Evolutionary conservation across 2,329 filamentous ascomycete genomes (phyloP).

Genomic region (Ascochyta koolunga): DNA sequence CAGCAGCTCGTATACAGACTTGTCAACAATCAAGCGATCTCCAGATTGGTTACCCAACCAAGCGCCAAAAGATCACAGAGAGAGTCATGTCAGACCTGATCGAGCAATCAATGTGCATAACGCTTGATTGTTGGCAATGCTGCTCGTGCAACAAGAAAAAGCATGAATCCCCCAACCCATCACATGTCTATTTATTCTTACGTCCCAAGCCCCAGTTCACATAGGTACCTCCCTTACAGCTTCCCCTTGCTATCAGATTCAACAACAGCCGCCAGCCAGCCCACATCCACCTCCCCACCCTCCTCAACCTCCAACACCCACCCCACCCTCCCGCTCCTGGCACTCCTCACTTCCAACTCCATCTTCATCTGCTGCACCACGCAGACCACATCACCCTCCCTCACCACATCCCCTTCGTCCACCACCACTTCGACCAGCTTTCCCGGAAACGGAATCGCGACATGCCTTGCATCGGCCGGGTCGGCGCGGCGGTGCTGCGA

Average conservation of each 20-base stretch:
- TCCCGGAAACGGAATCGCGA: conserved; percentile 63
- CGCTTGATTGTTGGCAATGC: too few species aligned
- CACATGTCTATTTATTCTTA: too few species aligned
- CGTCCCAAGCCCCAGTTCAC: too few species aligned
- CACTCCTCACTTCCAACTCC: conserved; percentile 67
- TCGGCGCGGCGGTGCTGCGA: conserved; percentile 58
- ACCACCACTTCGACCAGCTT: conserved; percentile 66
- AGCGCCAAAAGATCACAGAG: too few species aligned
- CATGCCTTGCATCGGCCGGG: conserved; percentile 56
- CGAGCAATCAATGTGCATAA: too few species aligned
- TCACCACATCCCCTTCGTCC: conserved; percentile 59
- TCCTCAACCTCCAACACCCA: conserved; percentile 63
- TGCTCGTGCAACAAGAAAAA: too few species aligned
- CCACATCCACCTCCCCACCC: conserved; percentile 62
- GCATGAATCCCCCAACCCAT: too few species aligned
- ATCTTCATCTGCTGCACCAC: conserved; percentile 73
- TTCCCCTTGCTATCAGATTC: conserved; percentile 27
- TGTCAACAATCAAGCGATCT: too few species aligned
- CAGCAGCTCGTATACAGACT: too few species aligned
- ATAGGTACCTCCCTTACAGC: too few species aligned
- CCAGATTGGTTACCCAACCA: too few species aligned
- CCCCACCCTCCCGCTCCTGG: conserved; percentile 54
- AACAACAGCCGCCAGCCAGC: conserved; percentile 59
- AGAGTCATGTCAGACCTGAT: too few species aligned
- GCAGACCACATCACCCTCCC: conserved; percentile 61